Base-by-base conservation (phyloP, 139 green algal genomes). In the Tetraselmis striata region DNA sequence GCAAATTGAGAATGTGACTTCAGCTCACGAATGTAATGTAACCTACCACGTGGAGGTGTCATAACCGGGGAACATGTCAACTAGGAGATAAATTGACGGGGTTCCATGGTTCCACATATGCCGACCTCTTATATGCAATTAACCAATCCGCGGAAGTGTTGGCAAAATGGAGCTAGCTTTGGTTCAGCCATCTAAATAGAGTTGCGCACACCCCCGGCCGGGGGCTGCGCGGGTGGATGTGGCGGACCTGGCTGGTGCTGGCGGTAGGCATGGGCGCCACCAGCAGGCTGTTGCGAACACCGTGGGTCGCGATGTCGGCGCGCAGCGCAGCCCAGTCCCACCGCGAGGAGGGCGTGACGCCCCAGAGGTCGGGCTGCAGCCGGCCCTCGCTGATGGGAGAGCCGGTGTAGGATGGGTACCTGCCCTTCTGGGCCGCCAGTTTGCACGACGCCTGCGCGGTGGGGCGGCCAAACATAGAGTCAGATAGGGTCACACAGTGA, bases 211-310 rank as follows among this genome's bases (percentile, higher is more conserved):
- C n/a, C n/a, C n/a, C n/a, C n/a, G n/a, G n/a, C n/a, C n/a, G n/a
- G n/a, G n/a, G n/a, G n/a, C n/a, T n/a, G n/a, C n/a, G n/a, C n/a
- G n/a, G n/a, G n/a, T n/a, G n/a, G n/a, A n/a, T n/a, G n/a, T n/a
- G n/a, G n/a, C n/a, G 82, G 30, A 89, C 83, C 89, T 96, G 95
- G 28, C 89, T 95, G 31, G 96, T 99, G 59, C 89, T 95, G 59
- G 96, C 96, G 2, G 96, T 99, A 74, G 96, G 96, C 96, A 99
- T 99, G 81, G 96, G 96, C 26, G 96, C 96, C 28, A 99, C 82
- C 81, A 99, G 92, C 86, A 99, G 91, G 28, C 93, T 98, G 92
- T 99, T 99, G 82, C 96, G 95, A 2, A 99, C 90, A 31, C 96
- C 96, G 81, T 98, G 83, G 45, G 88, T 24, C 0, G 89, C 85